These are phyloP conservation scores for Iodosphaeria phyllophila DNA, from an alignment of 2,329 filamentous ascomycete species.

Conservation along the genomic window DNA sequence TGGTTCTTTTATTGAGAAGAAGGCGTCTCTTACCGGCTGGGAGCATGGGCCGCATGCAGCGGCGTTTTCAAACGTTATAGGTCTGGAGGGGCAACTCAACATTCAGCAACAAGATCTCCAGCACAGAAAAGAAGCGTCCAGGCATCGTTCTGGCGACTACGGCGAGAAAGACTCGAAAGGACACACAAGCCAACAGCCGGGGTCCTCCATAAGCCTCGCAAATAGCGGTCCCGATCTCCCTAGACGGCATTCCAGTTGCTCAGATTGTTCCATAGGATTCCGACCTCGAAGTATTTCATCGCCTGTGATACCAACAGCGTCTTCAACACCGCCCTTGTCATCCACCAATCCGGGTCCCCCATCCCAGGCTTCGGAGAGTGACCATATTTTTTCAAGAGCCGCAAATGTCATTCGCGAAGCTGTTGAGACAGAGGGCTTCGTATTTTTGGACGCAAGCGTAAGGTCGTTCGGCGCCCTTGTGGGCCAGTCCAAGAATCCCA, in stretches of 20 bases:
- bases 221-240: too few species aligned
- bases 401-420: constrained; percentile 22
- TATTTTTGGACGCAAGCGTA: constrained; percentile 14
- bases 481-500: background rate
- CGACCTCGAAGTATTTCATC: too few species aligned
- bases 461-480: constrained; percentile 4
- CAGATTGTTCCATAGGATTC: too few species aligned
- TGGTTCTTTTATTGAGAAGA: constrained; percentile 6
- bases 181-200: too few species aligned
- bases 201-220: too few species aligned
- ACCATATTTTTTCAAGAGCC: constrained; percentile 23
- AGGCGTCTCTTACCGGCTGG: constrained; percentile 5
- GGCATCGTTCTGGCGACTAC: too few species aligned
- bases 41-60: constrained; percentile 2
- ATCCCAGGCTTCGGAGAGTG: too few species aligned
- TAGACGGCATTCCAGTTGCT: too few species aligned
- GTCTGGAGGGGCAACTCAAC: constrained; percentile 7
- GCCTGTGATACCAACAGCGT: too few species aligned
- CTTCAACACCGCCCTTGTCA: too few species aligned
- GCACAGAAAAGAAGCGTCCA: background rate
- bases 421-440: constrained; percentile 19
- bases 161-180: too few species aligned
- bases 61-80: constrained; percentile 4
- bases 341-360: too few species aligned
- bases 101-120: constrained; percentile 4